Conservation (phyloP, 768 basidiomycete species). For the Boletus sp. region DNA sequence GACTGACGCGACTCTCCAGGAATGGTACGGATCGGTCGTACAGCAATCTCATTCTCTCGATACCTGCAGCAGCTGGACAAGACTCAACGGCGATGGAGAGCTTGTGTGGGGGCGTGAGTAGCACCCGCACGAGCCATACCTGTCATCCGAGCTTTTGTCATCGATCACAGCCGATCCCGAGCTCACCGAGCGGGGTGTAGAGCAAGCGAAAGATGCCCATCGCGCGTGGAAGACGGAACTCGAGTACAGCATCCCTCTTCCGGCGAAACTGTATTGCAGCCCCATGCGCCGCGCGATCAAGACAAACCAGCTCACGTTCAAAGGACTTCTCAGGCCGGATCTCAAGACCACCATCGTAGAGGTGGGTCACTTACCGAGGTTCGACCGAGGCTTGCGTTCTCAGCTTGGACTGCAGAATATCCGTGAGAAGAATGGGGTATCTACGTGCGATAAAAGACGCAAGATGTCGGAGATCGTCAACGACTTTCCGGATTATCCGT, state of each 20-base stretch:
- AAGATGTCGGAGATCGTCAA: conserved; percentile 46
- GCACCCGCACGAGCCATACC: background rate
- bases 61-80: conserved; percentile 49
- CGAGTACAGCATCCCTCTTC: conserved; percentile 41
- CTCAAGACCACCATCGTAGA: conserved; percentile 50
- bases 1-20: conserved; percentile 24
- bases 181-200: conserved; percentile 55
- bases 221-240: conserved; percentile 51
- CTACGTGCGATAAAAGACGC: conserved; percentile 69
- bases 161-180: conserved; percentile 56
- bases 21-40: conserved; percentile 40
- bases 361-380: conserved; percentile 33
- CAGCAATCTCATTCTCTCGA: background rate
- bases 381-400: background rate
- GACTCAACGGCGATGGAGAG: conserved; percentile 59
- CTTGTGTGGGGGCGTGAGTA: conserved; percentile 73
- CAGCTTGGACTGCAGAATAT: conserved; percentile 44
- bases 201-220: conserved; percentile 51
- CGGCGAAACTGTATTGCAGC: conserved; percentile 58
- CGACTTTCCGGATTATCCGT: conserved; percentile 48
- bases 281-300: conserved; percentile 61
- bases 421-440: conserved; percentile 64
- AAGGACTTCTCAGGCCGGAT: conserved; percentile 34
- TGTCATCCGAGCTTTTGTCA: background rate
- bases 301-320: conserved; percentile 56